Conservation (phyloP, 2,329 filamentous ascomycete species). For the Ceratocystis huliohia region DNA sequence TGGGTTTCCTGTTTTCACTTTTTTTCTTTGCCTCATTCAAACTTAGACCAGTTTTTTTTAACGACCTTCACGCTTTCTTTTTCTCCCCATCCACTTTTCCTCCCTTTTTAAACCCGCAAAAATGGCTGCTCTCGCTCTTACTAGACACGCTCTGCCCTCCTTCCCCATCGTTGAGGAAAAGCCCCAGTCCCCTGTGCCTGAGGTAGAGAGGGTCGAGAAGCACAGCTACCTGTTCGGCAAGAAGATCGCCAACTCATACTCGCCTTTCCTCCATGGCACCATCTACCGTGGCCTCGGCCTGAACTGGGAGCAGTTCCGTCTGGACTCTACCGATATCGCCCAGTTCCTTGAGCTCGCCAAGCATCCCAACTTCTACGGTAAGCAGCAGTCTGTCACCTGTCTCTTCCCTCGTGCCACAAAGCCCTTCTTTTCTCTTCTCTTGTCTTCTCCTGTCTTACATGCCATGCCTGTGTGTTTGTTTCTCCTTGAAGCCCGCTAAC, state of each 20-base stretch:
- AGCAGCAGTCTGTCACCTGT: constrained; percentile 23
- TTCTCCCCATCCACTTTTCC: not conserved
- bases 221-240: constrained; percentile 46
- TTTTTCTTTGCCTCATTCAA: not conserved
- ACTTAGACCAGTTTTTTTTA: not conserved
- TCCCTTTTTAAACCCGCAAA: constrained; percentile 1
- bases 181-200: constrained; percentile 12
- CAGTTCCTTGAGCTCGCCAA: constrained; percentile 40
- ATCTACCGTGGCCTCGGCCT: constrained; percentile 41
- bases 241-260: constrained; percentile 43
- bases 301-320: constrained; percentile 39
- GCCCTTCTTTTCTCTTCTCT: not conserved
- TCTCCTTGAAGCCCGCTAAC: not conserved
- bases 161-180: not conserved
- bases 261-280: constrained; percentile 41
- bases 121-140: constrained; percentile 7
- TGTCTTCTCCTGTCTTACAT: not conserved
- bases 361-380: constrained; percentile 50
- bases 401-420: too few species aligned
- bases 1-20: not conserved
- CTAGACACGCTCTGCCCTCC: not conserved
- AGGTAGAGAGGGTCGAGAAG: constrained; percentile 12
- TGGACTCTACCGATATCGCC: constrained; percentile 40
- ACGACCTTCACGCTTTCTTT: not conserved
- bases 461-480: not conserved